Evolutionary conservation across 768 basidiomycete species (phyloP).

Genomic region (Hygrocybe coccinea): DNA sequence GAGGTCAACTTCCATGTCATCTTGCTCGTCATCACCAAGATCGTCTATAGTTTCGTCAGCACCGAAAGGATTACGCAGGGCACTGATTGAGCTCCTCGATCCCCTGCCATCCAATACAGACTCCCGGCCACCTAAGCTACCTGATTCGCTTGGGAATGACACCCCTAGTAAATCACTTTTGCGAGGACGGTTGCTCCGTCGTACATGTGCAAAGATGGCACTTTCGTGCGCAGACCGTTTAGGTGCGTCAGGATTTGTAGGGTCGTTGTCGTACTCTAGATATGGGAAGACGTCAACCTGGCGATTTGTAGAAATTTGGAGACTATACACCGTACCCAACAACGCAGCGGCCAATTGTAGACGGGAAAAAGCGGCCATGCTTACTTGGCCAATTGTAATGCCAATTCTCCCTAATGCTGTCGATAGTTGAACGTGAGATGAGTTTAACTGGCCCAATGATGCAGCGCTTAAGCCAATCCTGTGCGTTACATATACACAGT

Average conservation of each 20-base stretch:
- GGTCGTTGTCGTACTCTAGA: conserved; percentile 87
- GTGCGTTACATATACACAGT: too few relatives aligned
- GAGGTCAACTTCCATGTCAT: conserved; percentile 69
- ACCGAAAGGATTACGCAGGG: conserved; percentile 70
- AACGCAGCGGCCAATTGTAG: conserved; percentile 83
- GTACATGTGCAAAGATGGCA: conserved; percentile 78
- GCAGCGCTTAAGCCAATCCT: too few relatives aligned
- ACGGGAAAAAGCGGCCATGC: conserved; percentile 59
- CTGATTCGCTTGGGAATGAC: conserved; percentile 57
- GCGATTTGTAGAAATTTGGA: not conserved
- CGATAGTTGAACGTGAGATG: not conserved
- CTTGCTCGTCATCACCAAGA: conserved; percentile 49
- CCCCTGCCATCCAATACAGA: conserved; percentile 45
- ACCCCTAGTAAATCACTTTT: conserved; percentile 68
- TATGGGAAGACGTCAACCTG: not conserved
- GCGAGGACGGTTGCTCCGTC: conserved; percentile 49
- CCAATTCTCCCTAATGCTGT: not conserved
- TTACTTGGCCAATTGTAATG: not conserved
- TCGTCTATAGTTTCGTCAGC: conserved; percentile 55
- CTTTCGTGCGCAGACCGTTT: conserved; percentile 72
- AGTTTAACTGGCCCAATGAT: not conserved
- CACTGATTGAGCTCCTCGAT: conserved; percentile 56
- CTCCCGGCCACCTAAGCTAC: conserved; percentile 41
- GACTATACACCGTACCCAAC: conserved; percentile 50
- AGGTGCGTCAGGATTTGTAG: conserved; percentile 56